Percentiles rank a stretch among this genome's conserved stretches.
Conservation (phyloP, 805 yeast species). For the Yamadazyma phyllophila region DNA sequence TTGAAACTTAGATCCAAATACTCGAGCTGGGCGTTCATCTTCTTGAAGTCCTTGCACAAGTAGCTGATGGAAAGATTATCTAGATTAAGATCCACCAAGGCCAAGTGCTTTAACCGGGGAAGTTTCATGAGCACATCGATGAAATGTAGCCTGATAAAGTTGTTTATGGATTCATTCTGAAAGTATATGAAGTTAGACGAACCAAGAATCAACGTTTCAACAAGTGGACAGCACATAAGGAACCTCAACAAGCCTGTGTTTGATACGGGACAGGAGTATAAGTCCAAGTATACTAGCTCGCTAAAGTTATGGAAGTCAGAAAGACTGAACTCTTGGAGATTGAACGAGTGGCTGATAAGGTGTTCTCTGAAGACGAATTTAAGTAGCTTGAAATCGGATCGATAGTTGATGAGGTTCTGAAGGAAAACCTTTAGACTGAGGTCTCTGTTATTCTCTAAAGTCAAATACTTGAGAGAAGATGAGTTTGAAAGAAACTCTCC, state of each 20-base stretch:
- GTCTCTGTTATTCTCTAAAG: conserved; percentile 33
- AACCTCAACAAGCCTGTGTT: conserved; percentile 39
- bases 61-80: conserved; percentile 33
- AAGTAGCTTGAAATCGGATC: conserved; percentile 24
- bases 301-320: conserved; percentile 24
- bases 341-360: conserved; percentile 18
- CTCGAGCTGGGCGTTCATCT: conserved; percentile 15
- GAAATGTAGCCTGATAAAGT: conserved; percentile 14
- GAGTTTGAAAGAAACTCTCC: conserved; percentile 25
- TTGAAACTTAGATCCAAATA: conserved; percentile 38
- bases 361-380: conserved; percentile 32
- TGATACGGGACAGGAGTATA: conserved; percentile 41
- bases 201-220: conserved; percentile 29
- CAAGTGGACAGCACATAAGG: conserved; percentile 28
- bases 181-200: conserved; percentile 31
- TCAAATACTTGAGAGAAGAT: conserved; percentile 19
- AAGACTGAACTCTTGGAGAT: conserved; percentile 24
- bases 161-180: conserved; percentile 18
- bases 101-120: conserved; percentile 22
- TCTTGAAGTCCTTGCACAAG: conserved; percentile 25
- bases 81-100: conserved; percentile 34
- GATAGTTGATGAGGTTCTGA: conserved; percentile 26
- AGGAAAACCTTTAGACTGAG: conserved; percentile 27
- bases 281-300: conserved; percentile 27
- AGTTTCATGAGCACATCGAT: conserved; percentile 18